These are phyloP conservation scores for Venustampulla echinocandica DNA, from an alignment of 495 filamentous ascomycete species.

Conservation along the genomic window DNA sequence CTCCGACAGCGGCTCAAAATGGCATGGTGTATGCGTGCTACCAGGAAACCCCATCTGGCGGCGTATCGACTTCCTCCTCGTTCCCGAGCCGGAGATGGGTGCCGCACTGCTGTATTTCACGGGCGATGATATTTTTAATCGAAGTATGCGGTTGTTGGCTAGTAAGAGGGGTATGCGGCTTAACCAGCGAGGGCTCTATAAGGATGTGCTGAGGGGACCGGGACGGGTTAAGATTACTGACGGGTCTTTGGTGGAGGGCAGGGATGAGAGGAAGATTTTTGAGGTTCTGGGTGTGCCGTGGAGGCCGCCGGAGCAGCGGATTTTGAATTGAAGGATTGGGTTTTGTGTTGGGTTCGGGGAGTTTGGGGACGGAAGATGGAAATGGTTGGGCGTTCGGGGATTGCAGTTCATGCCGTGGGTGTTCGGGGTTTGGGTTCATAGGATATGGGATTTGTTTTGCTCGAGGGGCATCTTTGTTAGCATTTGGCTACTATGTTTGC, in stretches of 20 bases:
- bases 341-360: too few relatives aligned
- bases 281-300: constrained; percentile 79
- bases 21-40: constrained; percentile 78
- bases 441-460: too few relatives aligned
- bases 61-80: constrained; percentile 79
- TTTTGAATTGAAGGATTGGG: constrained; percentile 33
- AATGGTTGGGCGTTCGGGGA: too few relatives aligned
- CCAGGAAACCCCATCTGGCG: constrained; percentile 54
- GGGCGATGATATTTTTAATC: constrained; percentile 93
- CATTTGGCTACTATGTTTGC: too few relatives aligned
- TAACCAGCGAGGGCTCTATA: constrained; percentile 78
- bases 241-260: constrained; percentile 65
- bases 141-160: constrained; percentile 75
- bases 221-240: constrained; percentile 51
- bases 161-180: constrained; percentile 77
- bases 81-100: constrained; percentile 72
- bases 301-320: constrained; percentile 71
- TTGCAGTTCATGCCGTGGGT: too few relatives aligned
- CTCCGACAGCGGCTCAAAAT: constrained; percentile 46
- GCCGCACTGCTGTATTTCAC: constrained; percentile 94
- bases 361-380: too few relatives aligned
- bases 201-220: constrained; percentile 47
- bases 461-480: too few relatives aligned
- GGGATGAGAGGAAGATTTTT: constrained; percentile 78
- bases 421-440: too few relatives aligned